Base-by-base conservation (phyloP, 495 filamentous ascomycete species). In the Neurospora hispaniola region DNA sequence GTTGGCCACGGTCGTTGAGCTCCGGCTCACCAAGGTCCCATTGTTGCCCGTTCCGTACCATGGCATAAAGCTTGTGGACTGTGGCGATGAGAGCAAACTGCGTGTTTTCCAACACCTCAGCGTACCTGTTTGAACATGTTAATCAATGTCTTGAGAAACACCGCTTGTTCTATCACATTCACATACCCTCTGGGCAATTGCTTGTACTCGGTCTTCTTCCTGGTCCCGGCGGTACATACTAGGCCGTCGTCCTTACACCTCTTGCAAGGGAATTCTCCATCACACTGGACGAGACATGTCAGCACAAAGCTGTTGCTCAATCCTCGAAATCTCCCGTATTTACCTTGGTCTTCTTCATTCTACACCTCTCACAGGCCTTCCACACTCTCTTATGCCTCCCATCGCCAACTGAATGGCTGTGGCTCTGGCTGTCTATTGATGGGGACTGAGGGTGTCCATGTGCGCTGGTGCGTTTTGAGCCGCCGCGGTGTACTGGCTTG, bases 311-410 rank as follows among this genome's bases (percentile, higher is more conserved):
- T 62, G 54, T 62, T 66, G 54, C 27, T 35, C 27, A 35, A 18
- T 35, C 35, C 54, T 66, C 14, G 7, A 8, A 9, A 16, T 62
- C 0, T 66, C 54, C 27, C 54, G 27, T 66, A 66, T 66, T 68
- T 80, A 88, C 89, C 86, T 91, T 91, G 73, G 88, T 90, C 81
- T 92, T 92, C 83, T 91, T 92, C 82, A 91, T 88, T 73, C 89
- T 82, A 84, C 89, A 91, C 74, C 89, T 83, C 80, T 91, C 89
- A 75, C 89, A 91, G 31, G 89, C 89, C 80, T 90, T 91, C 84
- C 89, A 90, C 43, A 91, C 89, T 74, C 89, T 82, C 79, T 91
- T 91, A 76, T 88, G 86, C 73, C 86, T 82, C 70, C 81, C 85
- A 73, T 88, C 86, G 43, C 70, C 71, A 40, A 71, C 71, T 8